Evolutionary conservation across 163 green algal species (phyloP).

Genomic region (Scenedesmus sp.): DNA sequence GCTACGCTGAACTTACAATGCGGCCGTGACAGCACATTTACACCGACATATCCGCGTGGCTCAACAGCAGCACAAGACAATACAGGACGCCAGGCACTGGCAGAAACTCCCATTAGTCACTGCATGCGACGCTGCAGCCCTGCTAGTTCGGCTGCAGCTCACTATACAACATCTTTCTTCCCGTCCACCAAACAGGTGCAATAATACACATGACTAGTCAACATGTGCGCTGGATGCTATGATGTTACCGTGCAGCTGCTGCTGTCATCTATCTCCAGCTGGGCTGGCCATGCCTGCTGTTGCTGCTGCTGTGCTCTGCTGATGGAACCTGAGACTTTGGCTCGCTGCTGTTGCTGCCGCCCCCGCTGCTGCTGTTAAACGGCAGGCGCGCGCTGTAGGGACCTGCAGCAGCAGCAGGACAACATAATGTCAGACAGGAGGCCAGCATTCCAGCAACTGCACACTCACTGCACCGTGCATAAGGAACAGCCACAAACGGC

Average conservation of each 20-base stretch:
- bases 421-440: background rate
- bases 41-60: background rate
- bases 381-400: constrained; percentile 27
- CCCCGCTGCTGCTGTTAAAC: background rate
- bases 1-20: background rate
- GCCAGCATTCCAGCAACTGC: background rate
- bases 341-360: background rate
- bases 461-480: background rate
- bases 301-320: constrained; percentile 19
- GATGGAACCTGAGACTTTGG: background rate
- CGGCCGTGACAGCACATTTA: background rate
- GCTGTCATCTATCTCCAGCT: background rate
- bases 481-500: background rate
- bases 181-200: background rate
- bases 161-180: background rate
- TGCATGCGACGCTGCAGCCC: background rate
- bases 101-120: background rate
- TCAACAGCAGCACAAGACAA: background rate
- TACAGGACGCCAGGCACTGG: background rate
- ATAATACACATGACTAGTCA: background rate
- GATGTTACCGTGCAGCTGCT: background rate
- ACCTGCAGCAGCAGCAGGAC: constrained; percentile 6
- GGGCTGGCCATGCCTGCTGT: constrained; percentile 14
- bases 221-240: too few relatives aligned
- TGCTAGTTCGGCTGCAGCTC: background rate